Conservation (phyloP, 352 stramenopile genomes). For the Pythium folliculosum region DNA sequence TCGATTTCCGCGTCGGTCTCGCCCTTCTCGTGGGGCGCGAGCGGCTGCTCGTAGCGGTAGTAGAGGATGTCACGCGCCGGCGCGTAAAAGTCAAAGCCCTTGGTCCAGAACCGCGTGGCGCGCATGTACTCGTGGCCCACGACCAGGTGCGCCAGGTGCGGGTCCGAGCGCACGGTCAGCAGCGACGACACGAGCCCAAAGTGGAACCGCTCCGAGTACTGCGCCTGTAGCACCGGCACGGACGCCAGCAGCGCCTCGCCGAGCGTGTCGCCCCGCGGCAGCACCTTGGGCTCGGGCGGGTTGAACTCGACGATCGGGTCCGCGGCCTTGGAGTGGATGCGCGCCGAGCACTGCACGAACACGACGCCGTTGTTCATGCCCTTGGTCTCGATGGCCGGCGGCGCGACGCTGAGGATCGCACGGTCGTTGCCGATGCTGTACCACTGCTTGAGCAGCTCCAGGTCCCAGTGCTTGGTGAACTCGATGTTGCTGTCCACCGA, state of each 20-base stretch:
- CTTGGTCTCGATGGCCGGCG: slow-evolving; percentile 56
- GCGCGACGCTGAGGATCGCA: slow-evolving; percentile 76
- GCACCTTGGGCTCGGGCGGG: slow-evolving; percentile 46
- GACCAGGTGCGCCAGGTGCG: slow-evolving; percentile 55
- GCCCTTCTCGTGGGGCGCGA: slow-evolving; percentile 33
- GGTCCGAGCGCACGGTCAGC: slow-evolving; percentile 71
- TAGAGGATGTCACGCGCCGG: slow-evolving; percentile 66
- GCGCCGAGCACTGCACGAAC: slow-evolving; percentile 77
- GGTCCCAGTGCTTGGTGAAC: slow-evolving; percentile 77
- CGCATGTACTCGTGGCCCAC: slow-evolving; percentile 77
- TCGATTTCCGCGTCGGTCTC: slow-evolving; percentile 18
- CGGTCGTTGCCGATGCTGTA: slow-evolving; percentile 76
- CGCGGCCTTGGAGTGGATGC: slow-evolving; percentile 64
- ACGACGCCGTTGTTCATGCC: slow-evolving; percentile 38
- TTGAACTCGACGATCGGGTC: slow-evolving; percentile 83
- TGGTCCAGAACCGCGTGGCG: slow-evolving; percentile 84
- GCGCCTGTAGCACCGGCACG: slow-evolving; percentile 65
- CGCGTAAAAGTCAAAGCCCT: slow-evolving; percentile 86
- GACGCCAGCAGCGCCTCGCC: slow-evolving; percentile 15
- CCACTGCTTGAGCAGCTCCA: slow-evolving; percentile 78
- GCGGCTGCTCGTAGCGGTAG: slow-evolving; percentile 57
- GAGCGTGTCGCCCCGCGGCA: slow-evolving; percentile 6
- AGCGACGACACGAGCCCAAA: slow-evolving; percentile 67
- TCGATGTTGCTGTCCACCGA: slow-evolving; percentile 66
- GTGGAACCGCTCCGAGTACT: slow-evolving; percentile 86